Conservation (phyloP, 495 filamentous ascomycete species). For the Podospora bellae-mahoneyi region DNA sequence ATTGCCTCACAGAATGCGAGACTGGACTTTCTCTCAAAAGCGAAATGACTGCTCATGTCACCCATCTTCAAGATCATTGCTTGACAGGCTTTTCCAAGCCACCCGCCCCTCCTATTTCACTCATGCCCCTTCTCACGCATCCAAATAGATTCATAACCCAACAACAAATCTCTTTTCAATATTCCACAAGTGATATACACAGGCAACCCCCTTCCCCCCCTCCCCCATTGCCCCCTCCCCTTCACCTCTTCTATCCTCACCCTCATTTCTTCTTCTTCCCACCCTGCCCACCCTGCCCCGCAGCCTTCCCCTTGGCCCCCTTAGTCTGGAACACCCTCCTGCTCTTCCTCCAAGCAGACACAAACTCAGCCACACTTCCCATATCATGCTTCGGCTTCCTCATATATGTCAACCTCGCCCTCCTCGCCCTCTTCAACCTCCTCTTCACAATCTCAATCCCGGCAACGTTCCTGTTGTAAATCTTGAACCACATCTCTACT, state of each 20-base stretch:
- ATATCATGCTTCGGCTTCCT: conserved; percentile 60
- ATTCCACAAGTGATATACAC: conserved; percentile 16
- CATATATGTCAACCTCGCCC: conserved; percentile 90
- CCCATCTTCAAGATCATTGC: no score
- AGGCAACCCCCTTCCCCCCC: conserved; percentile 1
- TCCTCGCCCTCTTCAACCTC: conserved; percentile 73
- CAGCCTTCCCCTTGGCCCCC: conserved; percentile 17
- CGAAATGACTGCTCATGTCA: no score
- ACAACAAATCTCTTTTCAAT: neutral
- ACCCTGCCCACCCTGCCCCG: conserved; percentile 1
- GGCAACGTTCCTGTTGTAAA: conserved; percentile 82
- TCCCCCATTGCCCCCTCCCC: neutral
- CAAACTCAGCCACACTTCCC: conserved; percentile 44
- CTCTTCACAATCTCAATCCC: conserved; percentile 94
- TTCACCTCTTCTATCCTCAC: conserved; percentile 18
- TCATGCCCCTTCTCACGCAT: neutral
- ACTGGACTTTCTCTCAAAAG: no score
- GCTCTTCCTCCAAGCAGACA: conserved; percentile 44
- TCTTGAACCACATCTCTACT: conserved; percentile 98
- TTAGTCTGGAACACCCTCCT: conserved; percentile 30
- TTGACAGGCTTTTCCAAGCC: no score
- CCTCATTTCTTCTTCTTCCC: conserved; percentile 20
- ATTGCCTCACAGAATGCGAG: no score
- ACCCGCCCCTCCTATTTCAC: neutral
- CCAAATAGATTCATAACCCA: neutral